phyloP scores from a whole-genome alignment of 163 green algal genomes.

The Botryococcus braunii region DNA sequence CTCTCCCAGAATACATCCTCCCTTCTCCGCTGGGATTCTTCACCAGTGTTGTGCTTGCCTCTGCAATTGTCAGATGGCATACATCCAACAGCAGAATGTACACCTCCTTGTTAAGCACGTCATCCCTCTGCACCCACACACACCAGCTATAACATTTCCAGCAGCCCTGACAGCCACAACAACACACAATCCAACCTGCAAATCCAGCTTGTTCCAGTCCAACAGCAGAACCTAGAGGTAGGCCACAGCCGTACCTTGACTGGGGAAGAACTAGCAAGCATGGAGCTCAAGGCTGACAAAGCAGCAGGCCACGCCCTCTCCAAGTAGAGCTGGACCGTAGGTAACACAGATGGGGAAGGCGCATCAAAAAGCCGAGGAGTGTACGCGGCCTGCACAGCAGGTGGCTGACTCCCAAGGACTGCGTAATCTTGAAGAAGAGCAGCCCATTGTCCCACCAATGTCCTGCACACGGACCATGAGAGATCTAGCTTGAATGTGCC shows the following conservation, averaged over 20 bases:
- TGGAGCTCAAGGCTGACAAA: constrained; percentile 36
- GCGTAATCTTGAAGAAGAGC: constrained; percentile 49
- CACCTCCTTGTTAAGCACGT: not conserved
- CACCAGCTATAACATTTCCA: not conserved
- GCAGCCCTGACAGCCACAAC: not conserved
- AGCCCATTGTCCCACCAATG: constrained; percentile 38
- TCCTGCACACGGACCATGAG: constrained; percentile 10
- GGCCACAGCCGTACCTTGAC: constrained; percentile 4
- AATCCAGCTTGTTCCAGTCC: not conserved
- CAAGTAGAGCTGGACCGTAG: constrained; percentile 23
- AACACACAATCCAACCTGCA: not conserved
- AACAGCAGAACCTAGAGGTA: not conserved
- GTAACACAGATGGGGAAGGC: constrained; percentile 14
- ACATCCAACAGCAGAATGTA: constrained; percentile 33
- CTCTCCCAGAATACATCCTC: too few species aligned
- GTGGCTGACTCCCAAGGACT: constrained; percentile 28
- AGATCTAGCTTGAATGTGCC: not conserved
- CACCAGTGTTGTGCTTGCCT: constrained; percentile 12
- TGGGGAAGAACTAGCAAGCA: constrained; percentile 20
- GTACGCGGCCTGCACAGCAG: constrained; percentile 29
- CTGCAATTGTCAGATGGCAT: constrained; percentile 24
- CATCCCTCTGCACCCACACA: not conserved
- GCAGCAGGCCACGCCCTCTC: constrained; percentile 38
- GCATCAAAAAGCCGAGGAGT: constrained; percentile 28
- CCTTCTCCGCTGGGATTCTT: too few species aligned